Evolutionary conservation across 305 asterid species (phyloP), one percentile per base, ranked within the genome.

Genomic region (Fraxinus velutina): DNA sequence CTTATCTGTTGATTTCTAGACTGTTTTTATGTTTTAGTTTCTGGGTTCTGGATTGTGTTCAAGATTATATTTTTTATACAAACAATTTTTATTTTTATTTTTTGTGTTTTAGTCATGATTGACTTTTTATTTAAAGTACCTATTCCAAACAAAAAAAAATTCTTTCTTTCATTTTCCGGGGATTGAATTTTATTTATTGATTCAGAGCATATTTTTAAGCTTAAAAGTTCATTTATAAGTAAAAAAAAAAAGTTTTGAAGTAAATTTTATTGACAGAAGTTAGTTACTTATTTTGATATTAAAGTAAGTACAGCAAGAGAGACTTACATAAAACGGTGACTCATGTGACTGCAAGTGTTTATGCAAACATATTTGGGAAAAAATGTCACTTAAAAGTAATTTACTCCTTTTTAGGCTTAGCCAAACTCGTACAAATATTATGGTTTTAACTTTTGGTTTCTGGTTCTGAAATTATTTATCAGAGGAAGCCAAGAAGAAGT

Each of bases 401-500:
- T 29, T 27, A 29, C 39, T 68, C 74, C 6, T 19, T 33, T 72
- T 13, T 60, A 60, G 70, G 70, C 70, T 19, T 60, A 60, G 70
- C 8, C 76, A 15, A 55, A 68, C 74, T 30, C 5, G 74, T 13
- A 66, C 37, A 12, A 3, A 37, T 37, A 22, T 2, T n/a, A 30
- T 39, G 37, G 22, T 10, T 82, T 81, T 62, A 17, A 44, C 77
- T 78, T 0, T 0, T 37, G 70, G 80, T 80, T 80, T 68, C 6
- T 80, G 73, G 57, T 15, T 50, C 19, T 81, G 79, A 78, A 73
- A 79, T 68, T 22, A 34, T 79, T 71, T 50, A 64, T 70, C 80
- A 96, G 98, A 91, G 83, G 99, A 92, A 85, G 92, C 97, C 50
- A 96, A 94, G 89, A 93, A 78, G 86, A 80, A 86, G 60, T 82